Conservation (phyloP, 768 basidiomycete genomes). For the Calocera cornea region DNA sequence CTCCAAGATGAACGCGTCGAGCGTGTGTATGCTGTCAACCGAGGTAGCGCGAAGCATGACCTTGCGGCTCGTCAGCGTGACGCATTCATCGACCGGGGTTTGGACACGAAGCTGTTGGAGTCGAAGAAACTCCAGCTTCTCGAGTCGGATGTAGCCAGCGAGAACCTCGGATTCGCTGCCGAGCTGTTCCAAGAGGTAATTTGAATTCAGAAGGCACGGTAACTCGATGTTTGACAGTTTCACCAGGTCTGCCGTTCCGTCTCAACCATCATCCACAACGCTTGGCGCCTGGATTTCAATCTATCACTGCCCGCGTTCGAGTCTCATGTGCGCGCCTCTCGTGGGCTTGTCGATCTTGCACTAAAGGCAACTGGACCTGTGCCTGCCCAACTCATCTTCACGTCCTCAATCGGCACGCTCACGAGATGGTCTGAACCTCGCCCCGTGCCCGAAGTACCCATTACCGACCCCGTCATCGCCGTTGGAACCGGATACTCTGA, state of each 20-base stretch:
- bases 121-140: not conserved
- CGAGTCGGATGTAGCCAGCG: not conserved
- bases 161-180: constrained; percentile 14
- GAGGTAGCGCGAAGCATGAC: not conserved
- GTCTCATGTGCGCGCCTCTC: constrained; percentile 33
- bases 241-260: too few relatives aligned
- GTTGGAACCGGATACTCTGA: not conserved
- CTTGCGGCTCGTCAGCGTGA: not conserved
- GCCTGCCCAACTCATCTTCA: constrained; percentile 30
- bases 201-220: not conserved
- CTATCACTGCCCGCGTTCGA: constrained; percentile 40
- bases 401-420: constrained; percentile 30
- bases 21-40: not conserved
- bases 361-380: constrained; percentile 20
- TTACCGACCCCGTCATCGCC: not conserved
- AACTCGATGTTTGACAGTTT: too few relatives aligned
- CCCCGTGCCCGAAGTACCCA: not conserved
- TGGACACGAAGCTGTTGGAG: not conserved
- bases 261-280: constrained; percentile 12
- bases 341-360: constrained; percentile 35
- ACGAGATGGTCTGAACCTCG: constrained; percentile 6
- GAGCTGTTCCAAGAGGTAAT: constrained; percentile 19
- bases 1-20: not conserved
- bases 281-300: constrained; percentile 42
- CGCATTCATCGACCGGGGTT: not conserved